Evolutionary conservation across 2,329 filamentous ascomycete species (phyloP).

Genomic region (Cytospora piceae): DNA sequence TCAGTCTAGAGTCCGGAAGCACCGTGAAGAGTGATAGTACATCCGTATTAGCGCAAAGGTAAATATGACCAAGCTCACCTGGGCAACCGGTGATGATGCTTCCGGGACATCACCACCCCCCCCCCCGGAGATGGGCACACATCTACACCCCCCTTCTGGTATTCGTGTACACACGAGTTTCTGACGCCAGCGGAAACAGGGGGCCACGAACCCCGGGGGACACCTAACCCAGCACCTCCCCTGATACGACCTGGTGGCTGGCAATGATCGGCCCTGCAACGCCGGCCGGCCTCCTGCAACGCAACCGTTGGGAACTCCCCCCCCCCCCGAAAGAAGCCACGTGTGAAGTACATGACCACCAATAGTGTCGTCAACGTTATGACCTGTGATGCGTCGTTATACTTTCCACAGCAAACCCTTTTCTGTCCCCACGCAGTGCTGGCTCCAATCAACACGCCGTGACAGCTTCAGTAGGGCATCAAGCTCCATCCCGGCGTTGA

Average conservation of each 20-base stretch:
- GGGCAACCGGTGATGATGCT: constrained; percentile 1
- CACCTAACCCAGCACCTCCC: constrained; percentile 21
- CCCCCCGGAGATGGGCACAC: neutral
- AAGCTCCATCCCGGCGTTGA: constrained; percentile 11
- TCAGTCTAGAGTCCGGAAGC: too few species aligned
- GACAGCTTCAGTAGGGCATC: constrained; percentile 6
- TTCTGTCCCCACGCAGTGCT: neutral
- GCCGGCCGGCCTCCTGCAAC: constrained; percentile 24
- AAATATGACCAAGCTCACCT: neutral
- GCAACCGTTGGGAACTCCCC: constrained; percentile 23
- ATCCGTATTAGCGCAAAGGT: too few species aligned
- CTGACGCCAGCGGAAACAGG: constrained; percentile 14
- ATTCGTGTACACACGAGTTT: constrained; percentile 4
- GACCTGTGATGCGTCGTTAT: neutral
- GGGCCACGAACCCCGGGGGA: constrained; percentile 19
- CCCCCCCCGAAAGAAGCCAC: constrained; percentile 13
- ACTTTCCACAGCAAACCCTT: neutral
- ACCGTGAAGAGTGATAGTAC: too few species aligned
- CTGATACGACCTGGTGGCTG: constrained; percentile 15
- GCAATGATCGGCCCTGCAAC: constrained; percentile 17
- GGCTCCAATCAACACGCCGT: neutral
- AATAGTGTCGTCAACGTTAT: neutral
- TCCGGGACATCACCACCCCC: neutral
- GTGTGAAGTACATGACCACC: constrained; percentile 21
- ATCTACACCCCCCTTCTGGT: constrained; percentile 6